These are phyloP conservation scores for Mycena vitilis DNA, from an alignment of 768 basidiomycete species.

Conservation along the genomic window DNA sequence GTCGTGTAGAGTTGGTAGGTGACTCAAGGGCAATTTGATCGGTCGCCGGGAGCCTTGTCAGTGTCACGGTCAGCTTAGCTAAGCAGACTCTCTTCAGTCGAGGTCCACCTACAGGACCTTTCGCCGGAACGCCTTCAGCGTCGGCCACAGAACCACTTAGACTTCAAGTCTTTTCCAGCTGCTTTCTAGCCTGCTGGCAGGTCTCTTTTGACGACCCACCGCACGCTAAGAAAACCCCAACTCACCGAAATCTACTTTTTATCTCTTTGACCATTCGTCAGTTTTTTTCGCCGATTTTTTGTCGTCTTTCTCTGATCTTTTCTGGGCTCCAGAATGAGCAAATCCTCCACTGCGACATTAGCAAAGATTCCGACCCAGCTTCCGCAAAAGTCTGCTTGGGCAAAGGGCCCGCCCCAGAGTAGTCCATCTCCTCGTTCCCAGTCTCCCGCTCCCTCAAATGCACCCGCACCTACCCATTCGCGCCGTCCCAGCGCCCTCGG, in stretches of 20 bases:
- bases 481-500: conserved; percentile 83
- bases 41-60: background rate
- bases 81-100: conserved; percentile 10
- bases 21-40: background rate
- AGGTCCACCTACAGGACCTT: conserved; percentile 16
- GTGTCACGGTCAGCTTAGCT: background rate
- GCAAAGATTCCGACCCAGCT: conserved; percentile 80
- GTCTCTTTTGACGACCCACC: conserved; percentile 88
- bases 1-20: conserved; percentile 6
- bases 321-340: conserved; percentile 85
- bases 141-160: conserved; percentile 52
- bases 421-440: conserved; percentile 78
- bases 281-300: conserved; percentile 39
- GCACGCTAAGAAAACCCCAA: conserved; percentile 70
- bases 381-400: conserved; percentile 89
- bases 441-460: conserved; percentile 70
- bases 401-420: conserved; percentile 85
- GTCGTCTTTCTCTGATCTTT: conserved; percentile 30
- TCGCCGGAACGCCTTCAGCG: conserved; percentile 51
- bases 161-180: conserved; percentile 60
- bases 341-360: conserved; percentile 80
- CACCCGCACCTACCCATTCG: conserved; percentile 70
- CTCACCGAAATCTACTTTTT: conserved; percentile 57
- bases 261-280: conserved; percentile 57
- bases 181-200: conserved; percentile 90